Conservation (phyloP, 2,329 filamentous ascomycete genomes). For the Mycosphaerelloides madeirae region DNA sequence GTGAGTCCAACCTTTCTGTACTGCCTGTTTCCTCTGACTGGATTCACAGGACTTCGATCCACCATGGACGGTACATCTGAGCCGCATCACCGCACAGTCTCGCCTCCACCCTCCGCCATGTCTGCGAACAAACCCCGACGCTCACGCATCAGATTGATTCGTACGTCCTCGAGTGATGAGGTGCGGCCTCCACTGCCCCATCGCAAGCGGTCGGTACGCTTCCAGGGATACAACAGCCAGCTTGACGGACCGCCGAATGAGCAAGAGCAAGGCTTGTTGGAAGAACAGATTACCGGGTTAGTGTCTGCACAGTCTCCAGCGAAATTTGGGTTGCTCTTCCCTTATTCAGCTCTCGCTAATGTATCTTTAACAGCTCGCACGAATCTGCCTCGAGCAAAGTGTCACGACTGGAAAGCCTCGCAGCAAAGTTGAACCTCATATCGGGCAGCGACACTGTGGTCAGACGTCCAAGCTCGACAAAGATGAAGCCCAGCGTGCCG, state of each 20-base stretch:
- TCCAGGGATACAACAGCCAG: slow-evolving; percentile 17
- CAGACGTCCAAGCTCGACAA: slow-evolving; percentile 18
- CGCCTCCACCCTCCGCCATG: slow-evolving; percentile 18
- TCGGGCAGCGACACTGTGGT: slow-evolving; percentile 24
- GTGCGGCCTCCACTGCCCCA: slow-evolving; percentile 5
- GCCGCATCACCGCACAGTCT: slow-evolving; percentile 21
- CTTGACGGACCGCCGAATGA: slow-evolving; percentile 19
- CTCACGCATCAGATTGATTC: not conserved
- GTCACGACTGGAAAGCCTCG: slow-evolving; percentile 17
- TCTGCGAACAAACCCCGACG: not conserved
- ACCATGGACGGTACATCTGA: slow-evolving; percentile 18
- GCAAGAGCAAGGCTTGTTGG: not conserved
- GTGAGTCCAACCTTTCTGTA: slow-evolving; percentile 7
- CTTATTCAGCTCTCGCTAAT: not conserved
- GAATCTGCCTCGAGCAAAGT: no score
- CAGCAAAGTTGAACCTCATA: slow-evolving; percentile 20
- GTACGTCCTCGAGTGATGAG: slow-evolving; percentile 11
- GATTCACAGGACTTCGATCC: not conserved
- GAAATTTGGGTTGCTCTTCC: no score
- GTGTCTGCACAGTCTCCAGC: not conserved
- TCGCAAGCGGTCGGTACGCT: slow-evolving; percentile 26
- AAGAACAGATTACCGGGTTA: not conserved
- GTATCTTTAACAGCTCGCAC: slow-evolving; percentile 2
- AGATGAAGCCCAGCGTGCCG: slow-evolving; percentile 22
- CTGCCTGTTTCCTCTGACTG: not conserved